Evolutionary conservation across 345 rosid species (phyloP).

Genomic region (Cochlearia excelsa): DNA sequence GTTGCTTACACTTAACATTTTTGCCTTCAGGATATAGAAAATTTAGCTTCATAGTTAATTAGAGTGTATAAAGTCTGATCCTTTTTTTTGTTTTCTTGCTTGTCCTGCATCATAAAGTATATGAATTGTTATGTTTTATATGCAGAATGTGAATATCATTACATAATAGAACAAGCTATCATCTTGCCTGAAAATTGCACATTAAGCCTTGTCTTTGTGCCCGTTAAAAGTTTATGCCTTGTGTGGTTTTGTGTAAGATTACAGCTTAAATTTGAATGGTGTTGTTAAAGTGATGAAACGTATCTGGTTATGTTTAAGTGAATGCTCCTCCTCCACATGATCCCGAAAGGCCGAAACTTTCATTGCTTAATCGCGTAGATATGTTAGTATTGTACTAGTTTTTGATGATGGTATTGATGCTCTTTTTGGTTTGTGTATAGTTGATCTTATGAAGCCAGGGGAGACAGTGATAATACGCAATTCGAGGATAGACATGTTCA

Average conservation of each 20-base stretch:
- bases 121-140: background rate
- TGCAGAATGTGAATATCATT: too few relatives aligned
- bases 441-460: constrained; percentile 67
- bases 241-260: background rate
- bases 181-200: background rate
- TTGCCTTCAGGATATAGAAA: background rate
- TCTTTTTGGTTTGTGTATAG: constrained; percentile 32
- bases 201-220: background rate
- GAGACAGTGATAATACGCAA: constrained; percentile 72
- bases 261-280: background rate
- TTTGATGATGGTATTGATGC: background rate
- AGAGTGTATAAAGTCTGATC: background rate
- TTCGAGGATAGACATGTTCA: constrained; percentile 96
- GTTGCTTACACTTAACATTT: constrained; percentile 11
- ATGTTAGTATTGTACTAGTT: background rate
- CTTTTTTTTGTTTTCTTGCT: background rate
- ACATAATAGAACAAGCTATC: background rate
- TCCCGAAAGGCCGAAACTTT: background rate
- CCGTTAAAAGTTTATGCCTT: background rate
- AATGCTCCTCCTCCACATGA: background rate
- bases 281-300: background rate
- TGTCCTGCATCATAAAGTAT: background rate
- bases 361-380: background rate
- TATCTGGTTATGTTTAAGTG: background rate
- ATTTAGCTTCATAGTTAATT: background rate